These are phyloP conservation scores for Somion occarium DNA, from an alignment of 1,284 basidiomycete genomes.

Conservation along the genomic window DNA sequence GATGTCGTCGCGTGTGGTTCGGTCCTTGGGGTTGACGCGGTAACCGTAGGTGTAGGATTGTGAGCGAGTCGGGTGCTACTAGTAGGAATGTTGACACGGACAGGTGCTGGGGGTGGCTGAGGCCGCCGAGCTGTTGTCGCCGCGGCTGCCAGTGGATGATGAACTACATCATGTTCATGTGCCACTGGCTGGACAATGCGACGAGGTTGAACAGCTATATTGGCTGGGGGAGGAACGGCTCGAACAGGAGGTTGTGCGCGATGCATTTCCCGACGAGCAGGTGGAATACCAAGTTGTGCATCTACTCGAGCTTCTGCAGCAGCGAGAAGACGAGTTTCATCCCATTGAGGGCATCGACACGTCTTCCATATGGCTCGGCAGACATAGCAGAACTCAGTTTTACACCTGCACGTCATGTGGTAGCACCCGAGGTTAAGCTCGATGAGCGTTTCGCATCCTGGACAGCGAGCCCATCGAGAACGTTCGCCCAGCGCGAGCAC, in stretches of 20 bases:
- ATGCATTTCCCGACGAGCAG: neutral
- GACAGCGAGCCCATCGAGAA: constrained; percentile 39
- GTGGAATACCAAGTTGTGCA: constrained; percentile 14
- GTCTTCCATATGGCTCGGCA: constrained; percentile 38
- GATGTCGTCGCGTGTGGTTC: neutral
- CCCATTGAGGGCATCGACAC: constrained; percentile 39
- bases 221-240: neutral
- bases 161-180: no score
- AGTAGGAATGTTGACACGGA: neutral
- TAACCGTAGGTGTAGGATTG: neutral
- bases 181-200: neutral
- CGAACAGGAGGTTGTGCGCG: neutral
- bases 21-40: neutral
- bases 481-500: constrained; percentile 30
- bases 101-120: neutral
- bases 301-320: constrained; percentile 30
- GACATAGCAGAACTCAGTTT: constrained; percentile 41
- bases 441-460: constrained; percentile 36
- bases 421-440: constrained; percentile 39
- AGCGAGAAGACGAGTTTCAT: constrained; percentile 29
- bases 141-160: no score
- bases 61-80: neutral
- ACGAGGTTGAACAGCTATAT: neutral
- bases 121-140: no score
- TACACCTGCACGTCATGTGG: constrained; percentile 44